Evolutionary conservation across 2,329 filamentous ascomycete species (phyloP), one percentile per base, ranked within the genome.

Genomic region (Verticillium dahliae): DNA sequence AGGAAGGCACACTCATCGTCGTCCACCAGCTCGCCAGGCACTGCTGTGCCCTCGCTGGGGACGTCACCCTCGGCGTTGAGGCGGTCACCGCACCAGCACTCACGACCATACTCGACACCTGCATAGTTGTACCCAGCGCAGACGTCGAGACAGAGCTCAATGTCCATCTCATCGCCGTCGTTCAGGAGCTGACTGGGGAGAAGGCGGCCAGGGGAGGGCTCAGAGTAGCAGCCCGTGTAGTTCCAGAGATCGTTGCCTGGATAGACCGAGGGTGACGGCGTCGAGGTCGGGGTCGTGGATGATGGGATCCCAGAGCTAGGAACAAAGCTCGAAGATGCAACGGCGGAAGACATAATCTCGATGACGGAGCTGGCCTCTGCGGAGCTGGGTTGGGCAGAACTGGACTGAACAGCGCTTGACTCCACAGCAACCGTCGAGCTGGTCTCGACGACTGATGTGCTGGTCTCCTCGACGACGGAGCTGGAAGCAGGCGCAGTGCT

Each of bases 161-260:
- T 65, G 56, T 61, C 64, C 65, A 67, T 67, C 45, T 62, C 45
- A 38, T 61, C 64, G 11, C 59, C 65, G 14, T 71, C 68, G 35
- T 72, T 75, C 38, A 72, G 64, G 4, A 73, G 59, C 45, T 75
- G 71, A 0, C 60, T 61, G 1, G 66, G 58, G 3, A 77, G 67
- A 0, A 77, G 64, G 9, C 73, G 72, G 1, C 74, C 74, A 0
- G 64, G 54, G 68, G 18, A 68, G 0, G 75, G 75, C 60, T 77
- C 74, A 0, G 66, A 63, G 0, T 74, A 69, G 45, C 75, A 77
- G 1, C 69, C 71, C 60, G 75, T 75, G 61, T 70, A 76, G 1
- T 73, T 74, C 18, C 74, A 77, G 65, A 76, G 75, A 45, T 66
- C 68, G 61, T 76, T 75, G 1, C 75, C 75, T 0, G 62, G 62